Evolutionary conservation across 2,329 filamentous ascomycete genomes (phyloP), one percentile per base, ranked within the genome.

Genomic region (Exophiala spinifera): DNA sequence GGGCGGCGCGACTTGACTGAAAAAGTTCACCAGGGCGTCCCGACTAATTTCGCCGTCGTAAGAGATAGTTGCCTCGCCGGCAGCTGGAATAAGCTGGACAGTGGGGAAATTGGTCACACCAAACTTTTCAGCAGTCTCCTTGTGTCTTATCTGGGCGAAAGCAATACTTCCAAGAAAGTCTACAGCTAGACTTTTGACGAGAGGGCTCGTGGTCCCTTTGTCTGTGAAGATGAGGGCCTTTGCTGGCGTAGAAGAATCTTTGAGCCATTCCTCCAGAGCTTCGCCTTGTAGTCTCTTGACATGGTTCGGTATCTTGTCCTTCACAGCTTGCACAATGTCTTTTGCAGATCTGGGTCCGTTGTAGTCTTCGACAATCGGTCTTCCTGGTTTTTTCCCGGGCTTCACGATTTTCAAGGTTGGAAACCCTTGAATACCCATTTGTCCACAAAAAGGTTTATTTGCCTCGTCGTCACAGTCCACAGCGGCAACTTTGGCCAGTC

Each of bases 211-310:
- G 4, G 87, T 86, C 19, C 91, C 90, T 76, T 97, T 99, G 53
- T 96, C 89, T 2, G 89, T 95, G 72, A 99, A 97, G 2, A 99
- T 76, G 31, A 99, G 84, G 0, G 88, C 91, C 76, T 95, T 96
- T 46, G 91, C 82, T 11, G 79, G 81, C 17, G 87, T 82, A 56
- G 84, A 85, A 42, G 82, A 79, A 54, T 81, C 79, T 8, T 75
- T 74, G 46, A 96, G 71, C 81, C 92, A 99, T 11, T 75, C 75
- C 53, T 90, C 85, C 34, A 95, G 66, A 43, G 88, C 86, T 72
- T 88, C 89, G 70, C 95, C 90, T 14, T 85, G 84, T 45, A 96
- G 76, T 59, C 83, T 82, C 69, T 87, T 87, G 40, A 99, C 92
- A 66, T 94, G 86, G 74, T 97, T 97, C 63, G 89, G 91, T 64